Evolutionary conservation across 805 yeast genomes (phyloP), one percentile per base, ranked within the genome.

Genomic region (Isabelozyma heimii): DNA sequence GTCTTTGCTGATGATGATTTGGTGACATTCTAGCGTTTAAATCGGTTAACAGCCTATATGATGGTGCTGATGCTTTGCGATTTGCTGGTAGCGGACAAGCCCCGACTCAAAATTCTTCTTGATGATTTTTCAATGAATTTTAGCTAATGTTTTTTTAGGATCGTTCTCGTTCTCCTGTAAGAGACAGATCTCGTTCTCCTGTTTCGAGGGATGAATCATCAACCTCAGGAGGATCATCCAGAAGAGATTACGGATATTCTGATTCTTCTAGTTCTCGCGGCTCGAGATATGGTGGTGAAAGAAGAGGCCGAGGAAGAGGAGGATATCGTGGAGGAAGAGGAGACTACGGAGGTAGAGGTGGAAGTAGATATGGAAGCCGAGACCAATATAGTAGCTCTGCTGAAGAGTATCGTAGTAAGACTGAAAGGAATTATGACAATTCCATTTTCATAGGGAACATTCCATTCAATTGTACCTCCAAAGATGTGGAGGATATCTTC

Each of bases 371-470:
- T 16, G 57, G 60, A 27, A 48, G 63, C 37, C 53, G 60, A 41
- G 51, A 50, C 17, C 35, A 30, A 10, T 43, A 42, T 12, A n/a
- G 42, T 7, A 67, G 70, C 27, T 75, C 73, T 45, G 58, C 61
- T 35, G 70, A 61, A 20, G 67, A 60, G 42, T 67, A 67, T 51
- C 59, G 69, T 13, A 52, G 62, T 33, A 67, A 69, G 48, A 61
- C 68, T 15, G 75, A 70, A 27, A 77, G 91, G 69, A 82, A 85
- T 63, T 84, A 84, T 62, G 78, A 76, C 43, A 84, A 85, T 61
- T 83, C 89, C 50, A 73, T 87, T 41, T 87, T 87, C 59, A 77
- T 87, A 42, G 91, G 92, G 8, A 87, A 87, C 62, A 72, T 87
- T 47, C 88, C 91, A 5, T 87, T 79, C 61, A 81, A 79, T 45